Evolutionary conservation across 176 grass and related monocot genomes (phyloP).

Genomic region (Hyparrhenia diplandra): DNA sequence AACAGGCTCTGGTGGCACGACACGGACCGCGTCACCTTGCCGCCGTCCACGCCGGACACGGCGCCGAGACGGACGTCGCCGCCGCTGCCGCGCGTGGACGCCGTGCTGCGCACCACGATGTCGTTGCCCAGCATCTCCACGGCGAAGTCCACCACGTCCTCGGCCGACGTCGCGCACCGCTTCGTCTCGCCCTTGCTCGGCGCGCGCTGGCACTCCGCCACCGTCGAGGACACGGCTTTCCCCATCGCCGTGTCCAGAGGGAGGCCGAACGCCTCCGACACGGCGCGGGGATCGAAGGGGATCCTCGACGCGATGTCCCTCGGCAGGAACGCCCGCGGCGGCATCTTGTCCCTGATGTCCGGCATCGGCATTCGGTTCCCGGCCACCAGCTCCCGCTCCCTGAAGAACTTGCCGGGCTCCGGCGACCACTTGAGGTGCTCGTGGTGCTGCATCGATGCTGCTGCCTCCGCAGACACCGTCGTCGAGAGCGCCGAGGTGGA

Average conservation of each 20-base stretch:
- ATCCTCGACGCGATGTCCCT: constrained; percentile 47
- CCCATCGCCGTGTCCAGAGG: constrained; percentile 59
- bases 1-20: constrained; percentile 92
- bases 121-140: constrained; percentile 69
- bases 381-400: constrained; percentile 52
- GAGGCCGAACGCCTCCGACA: constrained; percentile 43
- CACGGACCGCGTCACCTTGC: constrained; percentile 59
- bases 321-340: constrained; percentile 60
- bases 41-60: constrained; percentile 47
- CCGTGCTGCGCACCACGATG: constrained; percentile 67
- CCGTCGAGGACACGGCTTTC: constrained; percentile 63
- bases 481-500: background rate
- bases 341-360: constrained; percentile 74
- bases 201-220: constrained; percentile 45
- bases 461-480: background rate
- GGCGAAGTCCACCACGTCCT: constrained; percentile 78
- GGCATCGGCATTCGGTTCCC: constrained; percentile 75
- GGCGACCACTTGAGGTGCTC: constrained; percentile 54
- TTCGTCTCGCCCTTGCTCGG: constrained; percentile 69
- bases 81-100: constrained; percentile 44
- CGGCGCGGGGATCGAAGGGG: constrained; percentile 39
- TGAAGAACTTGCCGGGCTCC: constrained; percentile 77
- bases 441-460: background rate
- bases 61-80: constrained; percentile 45
- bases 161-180: constrained; percentile 64